Percentiles rank a stretch among this genome's conserved stretches.
phyloP scores from a whole-genome alignment of 805 yeast species.

The Cyberlindnera euphorbiiphila region DNA sequence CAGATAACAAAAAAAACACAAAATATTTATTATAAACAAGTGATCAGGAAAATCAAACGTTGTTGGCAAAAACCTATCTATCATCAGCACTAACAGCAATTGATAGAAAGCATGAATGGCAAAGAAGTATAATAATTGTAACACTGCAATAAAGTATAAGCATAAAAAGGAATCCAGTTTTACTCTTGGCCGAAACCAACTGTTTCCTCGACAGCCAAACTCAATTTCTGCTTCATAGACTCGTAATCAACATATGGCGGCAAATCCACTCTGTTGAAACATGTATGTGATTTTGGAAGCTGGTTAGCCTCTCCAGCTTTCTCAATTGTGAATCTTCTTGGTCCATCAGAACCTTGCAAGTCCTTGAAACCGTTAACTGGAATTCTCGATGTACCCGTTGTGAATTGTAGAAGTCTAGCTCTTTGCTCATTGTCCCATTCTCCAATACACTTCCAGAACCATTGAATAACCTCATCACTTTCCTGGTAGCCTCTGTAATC shows the following conservation, averaged over 20 bases:
- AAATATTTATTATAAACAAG: no score
- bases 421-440: constrained; percentile 97
- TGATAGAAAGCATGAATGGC: neutral
- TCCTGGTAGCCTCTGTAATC: constrained; percentile 98
- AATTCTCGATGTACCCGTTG: constrained; percentile 98
- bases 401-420: constrained; percentile 91
- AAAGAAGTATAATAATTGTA: no score
- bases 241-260: constrained; percentile 90
- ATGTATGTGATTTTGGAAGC: constrained; percentile 95
- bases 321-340: constrained; percentile 97
- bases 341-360: constrained; percentile 98
- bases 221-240: constrained; percentile 80
- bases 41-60: no score
- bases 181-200: constrained; percentile 98
- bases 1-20: no score
- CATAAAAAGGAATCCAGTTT: neutral
- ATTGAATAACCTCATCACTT: constrained; percentile 91
- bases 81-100: no score
- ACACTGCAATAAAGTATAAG: neutral
- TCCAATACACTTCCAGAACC: constrained; percentile 96
- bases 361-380: constrained; percentile 99
- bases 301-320: constrained; percentile 94
- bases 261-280: constrained; percentile 97
- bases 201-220: constrained; percentile 97
- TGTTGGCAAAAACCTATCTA: no score